Evolutionary conservation across 768 basidiomycete genomes (phyloP), one percentile per base, ranked within the genome.

Genomic region (Hericium rajendrae): DNA sequence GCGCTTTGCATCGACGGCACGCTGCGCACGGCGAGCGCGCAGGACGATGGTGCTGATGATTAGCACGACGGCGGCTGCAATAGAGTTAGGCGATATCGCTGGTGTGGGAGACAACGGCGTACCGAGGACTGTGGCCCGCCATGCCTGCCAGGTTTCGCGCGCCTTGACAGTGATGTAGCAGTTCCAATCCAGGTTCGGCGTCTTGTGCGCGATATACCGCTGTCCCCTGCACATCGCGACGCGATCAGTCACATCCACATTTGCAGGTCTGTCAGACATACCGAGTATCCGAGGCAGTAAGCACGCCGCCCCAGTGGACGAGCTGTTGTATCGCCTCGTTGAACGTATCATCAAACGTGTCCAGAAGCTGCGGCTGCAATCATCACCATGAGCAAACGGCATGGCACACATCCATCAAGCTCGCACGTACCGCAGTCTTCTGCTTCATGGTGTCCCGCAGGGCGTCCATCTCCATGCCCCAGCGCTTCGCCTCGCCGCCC

Each of bases 251-350:
- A 58, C 22, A 18, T 18, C 37, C n/a, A 58, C 24, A 43, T 43
- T 46, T 40, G 13, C 26, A 39, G 37, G 39, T 38, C 20, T 9
- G 50, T n/a, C 18, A 32, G 28, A 76, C 88, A 69, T 66, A 90
- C 88, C 76, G 72, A 64, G 73, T 64, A 68, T 87, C 84, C 69
- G 82, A 80, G 51, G 78, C 82, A 57, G 84, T 75, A 58, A 87
- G 73, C 24, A 91, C 77, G 16, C 85, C 83, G 56, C 85, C 87
- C 82, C 84, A 89, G 66, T 83, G 76, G 49, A 81, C 73, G 54
- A 93, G 72, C 64, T 92, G 83, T 61, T 85, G 82, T 59, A 94
- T 83, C 20, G 91, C 91, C 68, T 86, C 83, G 62, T 83, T 76
- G 66, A 89, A 92, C 43, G 84, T 81, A 55, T 88, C 86, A 65